Percentiles rank a stretch among this genome's conserved stretches.
phyloP scores from a whole-genome alignment of 768 basidiomycete species.

The Nidula microcarpa region DNA sequence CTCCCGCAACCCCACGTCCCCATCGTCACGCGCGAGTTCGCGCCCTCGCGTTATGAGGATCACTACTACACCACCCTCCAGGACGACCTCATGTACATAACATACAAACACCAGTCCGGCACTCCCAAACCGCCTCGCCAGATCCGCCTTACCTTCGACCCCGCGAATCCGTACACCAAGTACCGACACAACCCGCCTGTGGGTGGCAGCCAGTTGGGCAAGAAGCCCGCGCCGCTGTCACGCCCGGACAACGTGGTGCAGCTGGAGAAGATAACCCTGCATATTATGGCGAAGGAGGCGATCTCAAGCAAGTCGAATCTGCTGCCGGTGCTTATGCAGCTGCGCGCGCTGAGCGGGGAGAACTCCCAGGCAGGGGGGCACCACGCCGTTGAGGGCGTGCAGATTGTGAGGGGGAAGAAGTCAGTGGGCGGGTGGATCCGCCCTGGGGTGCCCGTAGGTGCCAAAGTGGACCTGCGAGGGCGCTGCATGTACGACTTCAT shows the following conservation, averaged over 20 bases:
- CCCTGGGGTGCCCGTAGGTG: constrained; percentile 77
- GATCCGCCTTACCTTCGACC: constrained; percentile 70
- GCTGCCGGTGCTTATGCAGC: constrained; percentile 81
- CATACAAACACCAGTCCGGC: constrained; percentile 73
- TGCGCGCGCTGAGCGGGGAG: constrained; percentile 86
- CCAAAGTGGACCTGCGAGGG: constrained; percentile 87
- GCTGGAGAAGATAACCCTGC: constrained; percentile 82
- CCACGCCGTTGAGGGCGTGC: constrained; percentile 68
- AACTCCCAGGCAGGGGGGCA: constrained; percentile 70
- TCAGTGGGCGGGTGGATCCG: constrained; percentile 81
- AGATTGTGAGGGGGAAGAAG: constrained; percentile 70
- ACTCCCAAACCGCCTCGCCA: constrained; percentile 49
- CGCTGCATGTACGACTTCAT: constrained; percentile 96
- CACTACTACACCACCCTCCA: constrained; percentile 84
- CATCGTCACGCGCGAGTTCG: constrained; percentile 65
- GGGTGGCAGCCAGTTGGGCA: constrained; percentile 66
- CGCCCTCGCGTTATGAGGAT: constrained; percentile 68
- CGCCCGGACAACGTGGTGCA: constrained; percentile 65
- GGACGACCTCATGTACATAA: constrained; percentile 93
- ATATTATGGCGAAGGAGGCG: constrained; percentile 83
- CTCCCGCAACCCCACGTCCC: constrained; percentile 73
- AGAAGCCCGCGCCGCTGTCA: constrained; percentile 65
- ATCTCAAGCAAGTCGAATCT: constrained; percentile 67
- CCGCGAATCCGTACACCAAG: constrained; percentile 77
- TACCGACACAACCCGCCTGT: constrained; percentile 73